Evolutionary conservation across 768 basidiomycete species (phyloP), one percentile per base, ranked within the genome.

Genomic region (Kwoniella sp.): DNA sequence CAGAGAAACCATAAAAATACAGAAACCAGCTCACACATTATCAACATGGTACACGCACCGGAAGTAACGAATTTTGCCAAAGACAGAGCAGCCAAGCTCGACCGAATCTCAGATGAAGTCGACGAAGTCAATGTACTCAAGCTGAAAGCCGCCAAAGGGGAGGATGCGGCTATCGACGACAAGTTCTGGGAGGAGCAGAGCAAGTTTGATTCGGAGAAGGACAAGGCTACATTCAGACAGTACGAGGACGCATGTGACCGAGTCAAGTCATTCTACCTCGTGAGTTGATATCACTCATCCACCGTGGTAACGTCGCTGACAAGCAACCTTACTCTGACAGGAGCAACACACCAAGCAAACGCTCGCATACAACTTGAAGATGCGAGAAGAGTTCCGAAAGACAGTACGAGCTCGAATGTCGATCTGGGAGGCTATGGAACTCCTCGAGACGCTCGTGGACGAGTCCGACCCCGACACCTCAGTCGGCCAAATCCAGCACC

Each of bases 401-500:
- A 85, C 83, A 37, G 84, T 81, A 53, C 85, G 88, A 27, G 88
- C 86, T 1, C 83, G 86, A 24, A 91, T 92, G 91, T 82, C 65
- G n/a, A 63, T 78, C 19, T 78, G 77, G 77, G 68, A 72, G 58
- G 77, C 77, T 13, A 72, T 78, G 50, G 77, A 78, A 70, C 86
- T 87, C 83, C 86, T 94, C 50, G 87, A 92, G 73, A 91, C 89
- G 0, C 83, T 94, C 48, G 85, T 92, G 90, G 72, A 94, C 77
- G 91, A 93, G 67, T 91, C 90, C 8, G 92, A 95, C 80, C 92
- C 92, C 57, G 92, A 80, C 68, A 80, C 80, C 2, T 67, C 65
- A 8, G 70, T 74, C 12, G 69, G 90, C 36, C 92, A 95, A 81
- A 92, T 95, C 30, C 90, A 92, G 70, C 92, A 95, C 76, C 84